Evolutionary conservation across 1,139 yeast species (phyloP).

Genomic region (Protomyces lactucae-debilis): DNA sequence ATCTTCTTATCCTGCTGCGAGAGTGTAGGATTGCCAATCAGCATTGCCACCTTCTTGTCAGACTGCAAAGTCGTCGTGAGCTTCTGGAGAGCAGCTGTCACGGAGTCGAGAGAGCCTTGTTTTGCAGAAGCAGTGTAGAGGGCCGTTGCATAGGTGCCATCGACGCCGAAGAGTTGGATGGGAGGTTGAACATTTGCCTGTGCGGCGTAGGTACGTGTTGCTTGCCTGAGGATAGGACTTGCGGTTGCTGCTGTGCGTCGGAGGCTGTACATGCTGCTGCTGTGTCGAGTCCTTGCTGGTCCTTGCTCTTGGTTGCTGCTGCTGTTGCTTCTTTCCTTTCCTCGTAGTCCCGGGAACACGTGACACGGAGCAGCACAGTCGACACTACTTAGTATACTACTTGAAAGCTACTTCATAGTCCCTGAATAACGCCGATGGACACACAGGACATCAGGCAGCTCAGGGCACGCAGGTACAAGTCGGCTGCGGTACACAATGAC

Average conservation of each 20-base stretch:
- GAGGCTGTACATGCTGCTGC: not conserved
- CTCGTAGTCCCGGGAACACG: not conserved
- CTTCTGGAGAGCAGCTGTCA: conserved; percentile 62
- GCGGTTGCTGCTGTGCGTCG: conserved; percentile 14
- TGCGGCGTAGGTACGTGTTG: conserved; percentile 23
- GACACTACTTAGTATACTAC: no score
- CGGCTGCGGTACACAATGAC: not conserved
- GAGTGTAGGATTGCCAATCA: conserved; percentile 79
- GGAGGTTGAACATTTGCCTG: conserved; percentile 52
- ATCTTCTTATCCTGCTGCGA: conserved; percentile 66
- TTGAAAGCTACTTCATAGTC: no score
- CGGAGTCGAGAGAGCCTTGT: conserved; percentile 68
- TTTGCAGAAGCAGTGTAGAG: conserved; percentile 87
- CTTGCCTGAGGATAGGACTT: conserved; percentile 1
- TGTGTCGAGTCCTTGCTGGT: not conserved
- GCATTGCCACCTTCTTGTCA: conserved; percentile 60
- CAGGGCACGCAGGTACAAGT: not conserved
- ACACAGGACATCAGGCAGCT: not conserved
- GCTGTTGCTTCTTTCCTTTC: not conserved
- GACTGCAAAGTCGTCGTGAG: conserved; percentile 53
- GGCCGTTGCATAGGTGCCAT: conserved; percentile 75
- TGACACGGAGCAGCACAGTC: not conserved
- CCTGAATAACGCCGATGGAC: not conserved
- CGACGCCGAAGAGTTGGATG: conserved; percentile 88
- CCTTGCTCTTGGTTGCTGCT: not conserved